Percentiles rank a stretch among this genome's conserved stretches.
These are phyloP conservation scores for Populus simonii DNA, from an alignment of 345 rosid genomes.

Conservation along the genomic window DNA sequence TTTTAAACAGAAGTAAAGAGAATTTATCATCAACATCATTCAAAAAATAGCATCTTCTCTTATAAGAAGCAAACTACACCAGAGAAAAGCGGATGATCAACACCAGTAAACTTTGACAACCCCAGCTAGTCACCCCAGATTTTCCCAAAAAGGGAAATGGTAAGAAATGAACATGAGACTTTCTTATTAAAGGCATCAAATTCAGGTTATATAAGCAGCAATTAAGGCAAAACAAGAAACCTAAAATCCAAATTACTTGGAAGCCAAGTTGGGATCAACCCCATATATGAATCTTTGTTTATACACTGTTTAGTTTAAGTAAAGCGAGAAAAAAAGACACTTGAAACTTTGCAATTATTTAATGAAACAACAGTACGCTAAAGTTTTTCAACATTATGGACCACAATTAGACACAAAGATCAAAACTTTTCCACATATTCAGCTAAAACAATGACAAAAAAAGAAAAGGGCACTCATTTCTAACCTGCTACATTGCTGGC, in stretches of 20 bases:
- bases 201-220: neutral
- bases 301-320: neutral
- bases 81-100: neutral
- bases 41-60: neutral
- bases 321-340: neutral
- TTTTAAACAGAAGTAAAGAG: neutral
- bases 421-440: neutral
- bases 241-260: neutral
- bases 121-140: neutral
- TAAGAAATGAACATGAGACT: neutral
- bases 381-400: neutral
- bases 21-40: neutral
- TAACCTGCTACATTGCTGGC: constrained; percentile 90
- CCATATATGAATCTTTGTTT: neutral
- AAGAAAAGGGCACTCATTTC: neutral
- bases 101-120: neutral
- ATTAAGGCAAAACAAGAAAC: neutral
- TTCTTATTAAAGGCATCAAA: neutral
- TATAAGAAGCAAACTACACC: neutral
- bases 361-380: constrained; percentile 1
- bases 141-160: neutral
- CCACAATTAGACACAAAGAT: neutral
- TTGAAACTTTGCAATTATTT: neutral
- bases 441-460: neutral
- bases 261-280: neutral